Evolutionary conservation across 2,329 filamentous ascomycete genomes (phyloP).

Genomic region (Diaporthe batatas): DNA sequence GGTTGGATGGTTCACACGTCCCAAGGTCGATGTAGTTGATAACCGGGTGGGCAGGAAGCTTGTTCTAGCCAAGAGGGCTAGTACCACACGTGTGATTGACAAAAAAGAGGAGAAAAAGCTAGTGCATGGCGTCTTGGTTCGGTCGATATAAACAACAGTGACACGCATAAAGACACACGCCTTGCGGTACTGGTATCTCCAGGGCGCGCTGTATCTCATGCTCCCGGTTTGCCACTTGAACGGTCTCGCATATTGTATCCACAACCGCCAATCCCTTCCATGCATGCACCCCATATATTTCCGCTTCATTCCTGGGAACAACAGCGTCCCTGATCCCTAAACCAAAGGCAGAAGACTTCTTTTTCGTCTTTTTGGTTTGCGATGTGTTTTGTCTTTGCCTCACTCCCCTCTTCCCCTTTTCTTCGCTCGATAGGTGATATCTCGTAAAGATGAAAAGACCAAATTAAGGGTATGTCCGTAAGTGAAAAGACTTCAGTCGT

Average conservation of each 20-base stretch:
- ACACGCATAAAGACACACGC: slow-evolving; percentile 26
- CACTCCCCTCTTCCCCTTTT: not conserved
- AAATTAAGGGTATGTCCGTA: slow-evolving; percentile 24
- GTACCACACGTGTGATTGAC: not conserved
- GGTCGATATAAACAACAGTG: slow-evolving; percentile 26
- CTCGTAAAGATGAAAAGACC: not conserved
- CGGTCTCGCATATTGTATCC: slow-evolving; percentile 4
- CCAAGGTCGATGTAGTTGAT: not conserved
- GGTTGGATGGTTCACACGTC: no score
- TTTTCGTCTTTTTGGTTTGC: slow-evolving; percentile 19
- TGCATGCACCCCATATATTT: not conserved
- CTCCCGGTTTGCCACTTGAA: not conserved
- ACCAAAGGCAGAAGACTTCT: slow-evolving; percentile 9
- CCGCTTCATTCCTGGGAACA: not conserved
- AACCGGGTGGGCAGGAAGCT: not conserved
- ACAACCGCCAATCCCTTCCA: not conserved
- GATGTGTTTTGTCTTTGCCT: slow-evolving; percentile 10
- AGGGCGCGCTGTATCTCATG: not conserved
- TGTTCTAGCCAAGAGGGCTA: not conserved
- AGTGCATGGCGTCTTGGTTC: slow-evolving; percentile 10
- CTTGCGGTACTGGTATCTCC: slow-evolving; percentile 14
- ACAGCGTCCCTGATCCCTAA: not conserved
- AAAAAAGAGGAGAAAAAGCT: not conserved
- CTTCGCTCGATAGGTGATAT: not conserved
- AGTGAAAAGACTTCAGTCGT: slow-evolving; percentile 20